Conservation (phyloP, 2,329 filamentous ascomycete genomes). For the Curvularia sp. region DNA sequence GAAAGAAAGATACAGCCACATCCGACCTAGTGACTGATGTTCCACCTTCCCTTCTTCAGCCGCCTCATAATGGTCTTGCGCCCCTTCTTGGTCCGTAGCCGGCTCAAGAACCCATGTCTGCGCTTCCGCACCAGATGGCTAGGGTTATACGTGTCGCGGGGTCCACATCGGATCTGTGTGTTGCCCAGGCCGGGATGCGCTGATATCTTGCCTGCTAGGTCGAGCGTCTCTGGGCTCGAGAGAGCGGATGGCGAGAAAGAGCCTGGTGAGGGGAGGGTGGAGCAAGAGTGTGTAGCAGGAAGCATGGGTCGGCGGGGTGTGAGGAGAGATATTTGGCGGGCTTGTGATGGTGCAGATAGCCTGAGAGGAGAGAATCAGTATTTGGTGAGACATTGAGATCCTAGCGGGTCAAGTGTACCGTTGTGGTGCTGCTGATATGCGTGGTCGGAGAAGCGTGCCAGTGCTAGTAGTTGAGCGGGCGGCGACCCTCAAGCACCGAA, state of each 20-base stretch:
- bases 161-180: slow-evolving; percentile 55
- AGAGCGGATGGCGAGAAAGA: slow-evolving; percentile 21
- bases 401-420: slow-evolving; percentile 23
- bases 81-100: slow-evolving; percentile 61
- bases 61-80: slow-evolving; percentile 62
- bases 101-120: slow-evolving; percentile 65
- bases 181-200: slow-evolving; percentile 46
- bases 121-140: slow-evolving; percentile 67
- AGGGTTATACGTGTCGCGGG: slow-evolving; percentile 65
- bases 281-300: slow-evolving; percentile 22
- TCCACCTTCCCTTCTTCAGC: slow-evolving; percentile 59
- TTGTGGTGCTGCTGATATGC: slow-evolving; percentile 23
- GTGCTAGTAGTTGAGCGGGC: slow-evolving; percentile 30
- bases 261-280: slow-evolving; percentile 27
- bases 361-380: slow-evolving; percentile 13
- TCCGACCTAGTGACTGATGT: slow-evolving; percentile 40
- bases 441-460: slow-evolving; percentile 29
- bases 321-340: slow-evolving; percentile 40
- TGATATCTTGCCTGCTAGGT: slow-evolving; percentile 47
- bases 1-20: neutral
- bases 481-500: slow-evolving; percentile 39
- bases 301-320: slow-evolving; percentile 37
- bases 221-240: slow-evolving; percentile 35
- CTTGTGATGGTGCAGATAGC: slow-evolving; percentile 15
- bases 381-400: neutral